A percentile compares a stretch with the other conserved stretches of the same genome.
phyloP scores from a whole-genome alignment of 768 basidiomycete genomes.

The Steccherinum ochraceum region DNA sequence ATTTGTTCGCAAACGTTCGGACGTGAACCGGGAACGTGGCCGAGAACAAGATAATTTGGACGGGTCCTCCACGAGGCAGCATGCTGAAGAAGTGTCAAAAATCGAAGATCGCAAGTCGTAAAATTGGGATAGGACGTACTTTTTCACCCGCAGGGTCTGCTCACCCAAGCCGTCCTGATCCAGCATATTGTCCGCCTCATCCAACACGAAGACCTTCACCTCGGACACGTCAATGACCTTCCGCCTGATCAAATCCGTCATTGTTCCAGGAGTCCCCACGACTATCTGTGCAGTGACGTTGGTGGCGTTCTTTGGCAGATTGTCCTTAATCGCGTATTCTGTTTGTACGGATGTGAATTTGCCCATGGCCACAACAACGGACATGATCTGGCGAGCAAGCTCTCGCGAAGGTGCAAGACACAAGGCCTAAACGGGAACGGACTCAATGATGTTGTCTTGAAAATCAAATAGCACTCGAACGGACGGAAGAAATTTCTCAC shows the following conservation, averaged over 20 bases:
- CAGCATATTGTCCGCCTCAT: slow-evolving; percentile 99
- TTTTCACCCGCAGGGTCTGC: slow-evolving; percentile 89
- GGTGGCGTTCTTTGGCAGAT: slow-evolving; percentile 57
- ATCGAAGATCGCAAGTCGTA: too few relatives aligned
- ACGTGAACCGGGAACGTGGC: slow-evolving; percentile 97
- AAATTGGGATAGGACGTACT: slow-evolving; percentile 63
- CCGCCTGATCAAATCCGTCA: slow-evolving; percentile 77
- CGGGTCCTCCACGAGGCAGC: slow-evolving; percentile 43
- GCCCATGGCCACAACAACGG: slow-evolving; percentile 90
- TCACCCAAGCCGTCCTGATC: slow-evolving; percentile 92
- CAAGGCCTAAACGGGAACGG: slow-evolving; percentile 56
- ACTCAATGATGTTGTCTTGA: not conserved
- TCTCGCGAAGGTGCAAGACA: slow-evolving; percentile 98
- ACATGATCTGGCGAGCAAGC: slow-evolving; percentile 95
- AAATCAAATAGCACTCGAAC: slow-evolving; percentile 1
- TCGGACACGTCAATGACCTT: slow-evolving; percentile 73
- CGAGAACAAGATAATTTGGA: slow-evolving; percentile 94
- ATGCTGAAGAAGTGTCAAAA: slow-evolving; percentile 33
- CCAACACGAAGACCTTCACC: slow-evolving; percentile 90
- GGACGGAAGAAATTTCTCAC: slow-evolving; percentile 30
- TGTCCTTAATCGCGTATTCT: slow-evolving; percentile 92
- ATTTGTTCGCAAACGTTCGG: slow-evolving; percentile 83
- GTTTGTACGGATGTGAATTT: slow-evolving; percentile 92
- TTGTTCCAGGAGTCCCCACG: slow-evolving; percentile 95
- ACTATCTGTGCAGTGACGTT: slow-evolving; percentile 83